Conservation (phyloP, 2,329 filamentous ascomycete genomes). For the Magnaporthiopsis rhizophila region DNA sequence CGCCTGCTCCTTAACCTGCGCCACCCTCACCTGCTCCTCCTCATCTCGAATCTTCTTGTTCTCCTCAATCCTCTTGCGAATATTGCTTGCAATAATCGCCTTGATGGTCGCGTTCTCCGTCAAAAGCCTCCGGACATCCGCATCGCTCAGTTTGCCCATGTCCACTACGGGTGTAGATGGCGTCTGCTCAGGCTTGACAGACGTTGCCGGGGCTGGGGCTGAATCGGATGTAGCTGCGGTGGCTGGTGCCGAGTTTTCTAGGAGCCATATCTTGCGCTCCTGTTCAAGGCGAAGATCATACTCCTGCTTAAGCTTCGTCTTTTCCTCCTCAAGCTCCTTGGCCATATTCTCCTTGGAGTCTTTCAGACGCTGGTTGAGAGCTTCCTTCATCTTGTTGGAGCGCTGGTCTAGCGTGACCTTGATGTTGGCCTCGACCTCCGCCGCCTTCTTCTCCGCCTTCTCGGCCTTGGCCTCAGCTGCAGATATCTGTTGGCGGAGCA, state of each 20-base stretch:
- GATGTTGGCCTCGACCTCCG: constrained; percentile 56
- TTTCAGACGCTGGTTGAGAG: constrained; percentile 61
- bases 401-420: constrained; percentile 54
- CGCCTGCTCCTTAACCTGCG: constrained; percentile 51
- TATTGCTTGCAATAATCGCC: constrained; percentile 50
- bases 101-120: constrained; percentile 49
- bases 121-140: constrained; percentile 48
- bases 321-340: constrained; percentile 41
- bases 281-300: constrained; percentile 48
- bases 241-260: constrained; percentile 32
- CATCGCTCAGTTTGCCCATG: constrained; percentile 42
- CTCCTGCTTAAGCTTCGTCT: constrained; percentile 41
- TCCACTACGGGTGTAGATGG: constrained; percentile 25
- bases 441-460: constrained; percentile 56
- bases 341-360: constrained; percentile 51
- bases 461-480: constrained; percentile 52
- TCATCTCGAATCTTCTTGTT: constrained; percentile 52
- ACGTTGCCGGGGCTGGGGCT: constrained; percentile 17
- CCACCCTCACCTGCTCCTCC: constrained; percentile 41
- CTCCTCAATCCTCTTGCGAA: constrained; percentile 65
- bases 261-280: constrained; percentile 54
- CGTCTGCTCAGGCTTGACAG: constrained; percentile 8
- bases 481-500: constrained; percentile 54
- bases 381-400: constrained; percentile 61
- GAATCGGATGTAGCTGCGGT: constrained; percentile 14